These are phyloP conservation scores for Allium cepa DNA, from an alignment of 106 monocot genomes.

Conservation along the genomic window DNA sequence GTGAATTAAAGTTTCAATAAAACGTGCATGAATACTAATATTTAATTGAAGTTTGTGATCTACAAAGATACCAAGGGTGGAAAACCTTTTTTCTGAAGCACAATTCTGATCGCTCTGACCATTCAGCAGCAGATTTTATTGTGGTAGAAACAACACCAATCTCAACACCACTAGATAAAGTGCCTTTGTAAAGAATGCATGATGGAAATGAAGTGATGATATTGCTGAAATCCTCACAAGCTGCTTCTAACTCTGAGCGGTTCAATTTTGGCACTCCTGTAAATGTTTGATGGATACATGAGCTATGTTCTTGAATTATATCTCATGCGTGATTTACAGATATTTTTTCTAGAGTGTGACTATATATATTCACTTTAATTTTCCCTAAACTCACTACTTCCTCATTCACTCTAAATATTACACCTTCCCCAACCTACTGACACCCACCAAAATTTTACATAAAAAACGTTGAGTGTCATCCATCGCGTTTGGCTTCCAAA, in stretches of 20 bases:
- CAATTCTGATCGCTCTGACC: constrained; percentile 64
- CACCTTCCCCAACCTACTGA: too few relatives aligned
- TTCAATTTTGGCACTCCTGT: constrained; percentile 87
- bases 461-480: too few relatives aligned
- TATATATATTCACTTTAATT: too few relatives aligned
- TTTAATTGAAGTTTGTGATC: neutral
- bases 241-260: constrained; percentile 62
- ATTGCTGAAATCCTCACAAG: constrained; percentile 99
- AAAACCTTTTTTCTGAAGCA: constrained; percentile 83
- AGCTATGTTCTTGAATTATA: too few relatives aligned
- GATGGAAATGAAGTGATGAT: constrained; percentile 44
- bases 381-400: too few relatives aligned
- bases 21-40: neutral
- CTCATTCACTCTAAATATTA: too few relatives aligned
- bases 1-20: neutral
- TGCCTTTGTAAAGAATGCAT: constrained; percentile 84
- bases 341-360: too few relatives aligned
- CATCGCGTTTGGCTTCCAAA: too few relatives aligned
- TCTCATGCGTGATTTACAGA: too few relatives aligned
- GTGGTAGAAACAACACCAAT: constrained; percentile 72
- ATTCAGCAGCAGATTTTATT: constrained; percentile 42
- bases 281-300: neutral
- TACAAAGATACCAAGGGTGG: constrained; percentile 11
- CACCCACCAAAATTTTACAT: too few relatives aligned
- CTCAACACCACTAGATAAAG: constrained; percentile 85